Base-by-base conservation (phyloP, 2,329 filamentous ascomycete species). In the Neoscytalidium dimidiatum region DNA sequence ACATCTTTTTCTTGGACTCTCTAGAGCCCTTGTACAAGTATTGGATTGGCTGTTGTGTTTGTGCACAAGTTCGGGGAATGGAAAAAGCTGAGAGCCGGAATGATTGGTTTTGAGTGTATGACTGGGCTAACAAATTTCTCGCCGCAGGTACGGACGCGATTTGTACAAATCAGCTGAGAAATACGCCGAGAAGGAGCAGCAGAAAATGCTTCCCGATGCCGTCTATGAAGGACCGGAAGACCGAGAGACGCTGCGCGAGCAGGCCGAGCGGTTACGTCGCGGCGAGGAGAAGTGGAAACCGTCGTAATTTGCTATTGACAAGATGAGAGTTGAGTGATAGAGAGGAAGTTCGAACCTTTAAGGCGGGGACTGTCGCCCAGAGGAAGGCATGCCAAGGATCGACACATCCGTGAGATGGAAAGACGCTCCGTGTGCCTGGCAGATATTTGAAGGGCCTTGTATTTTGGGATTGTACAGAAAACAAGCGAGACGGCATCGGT, bases 131-230 rank as follows among this genome's bases (percentile, higher is more conserved):
- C 49, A 23, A 19, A 7, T 43, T 14, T 53, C 17, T 21, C 8
- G 4, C 11, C 13, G 62, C 62, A 86, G 84, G 66, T 87, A 90
- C 89, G 88, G 88, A 76, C 82, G 88, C 69, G 78, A 83, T n/a
- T 79, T 86, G 63, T 86, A 81, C 76, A 81, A 84, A 73, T 81
- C 82, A 71, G 80, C 85, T 29, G 78, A 84, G 65, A 77, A 85
- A 66, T 43, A 43, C 6, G n/a, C n/a, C 23, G 62, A 58, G 5
- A 78, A 81, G 63, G 77, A 81, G 69, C 66, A 71, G 51, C 70
- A 81, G 41, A 74, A 83, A 48, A 68, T 71, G 67, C 73, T 28
- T 57, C 38, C 43, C n/a, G 51, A 64, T 17, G 28, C 46, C 28
- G 21, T 23, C 13, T 43, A 67, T 3, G 43, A 69, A n/a, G 67